phyloP scores from a whole-genome alignment of 257 asterid species.

The Scutellaria baicalensis region DNA sequence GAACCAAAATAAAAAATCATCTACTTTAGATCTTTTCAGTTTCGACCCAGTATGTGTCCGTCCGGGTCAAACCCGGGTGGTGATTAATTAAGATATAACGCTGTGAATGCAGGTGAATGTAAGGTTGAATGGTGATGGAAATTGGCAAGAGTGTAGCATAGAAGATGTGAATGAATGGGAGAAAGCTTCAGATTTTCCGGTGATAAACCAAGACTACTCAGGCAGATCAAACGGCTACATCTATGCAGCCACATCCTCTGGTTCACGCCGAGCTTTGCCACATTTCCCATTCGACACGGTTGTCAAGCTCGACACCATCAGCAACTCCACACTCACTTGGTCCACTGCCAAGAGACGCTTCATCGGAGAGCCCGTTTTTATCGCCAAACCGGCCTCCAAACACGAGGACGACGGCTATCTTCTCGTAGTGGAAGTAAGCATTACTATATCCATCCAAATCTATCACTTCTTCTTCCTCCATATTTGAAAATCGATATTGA shows the following conservation, averaged over 20 bases:
- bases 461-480: neutral
- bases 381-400: conserved; percentile 26
- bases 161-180: conserved; percentile 46
- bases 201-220: conserved; percentile 58
- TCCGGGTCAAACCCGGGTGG: too few relatives aligned
- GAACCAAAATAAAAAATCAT: too few relatives aligned
- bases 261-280: conserved; percentile 72
- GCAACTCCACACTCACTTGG: conserved; percentile 54
- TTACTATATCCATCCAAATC: too few relatives aligned
- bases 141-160: conserved; percentile 40
- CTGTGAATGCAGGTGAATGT: conserved; percentile 55
- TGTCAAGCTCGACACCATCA: conserved; percentile 49
- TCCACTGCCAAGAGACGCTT: conserved; percentile 63
- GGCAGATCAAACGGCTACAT: conserved; percentile 46
- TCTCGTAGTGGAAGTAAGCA: conserved; percentile 81
- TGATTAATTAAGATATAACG: neutral
- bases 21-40: too few relatives aligned
- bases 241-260: conserved; percentile 85
- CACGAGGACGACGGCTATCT: conserved; percentile 85
- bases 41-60: too few relatives aligned
- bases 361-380: conserved; percentile 85
- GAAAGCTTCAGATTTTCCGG: conserved; percentile 87
- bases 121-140: conserved; percentile 45
- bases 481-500: neutral
- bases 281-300: conserved; percentile 94